Base-by-base conservation (phyloP, 805 yeast genomes). In the Metschnikowia lunata region DNA sequence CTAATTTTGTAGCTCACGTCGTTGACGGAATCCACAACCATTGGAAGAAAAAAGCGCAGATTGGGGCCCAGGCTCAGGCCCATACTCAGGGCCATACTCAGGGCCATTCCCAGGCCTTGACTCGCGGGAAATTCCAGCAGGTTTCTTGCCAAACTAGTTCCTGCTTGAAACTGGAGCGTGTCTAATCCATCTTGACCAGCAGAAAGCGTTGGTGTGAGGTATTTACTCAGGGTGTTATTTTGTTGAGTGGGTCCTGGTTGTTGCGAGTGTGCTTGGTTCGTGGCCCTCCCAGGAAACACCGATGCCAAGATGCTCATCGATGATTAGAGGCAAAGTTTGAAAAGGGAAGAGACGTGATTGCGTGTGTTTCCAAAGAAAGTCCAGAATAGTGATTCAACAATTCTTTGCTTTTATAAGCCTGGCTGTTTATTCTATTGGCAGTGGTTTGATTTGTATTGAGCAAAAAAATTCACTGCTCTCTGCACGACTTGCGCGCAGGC, bases 1-100 rank as follows among this genome's bases (percentile, higher is more conserved):
- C 63, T 67, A 48, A 73, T 64, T 54, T 69, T 70, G 53, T 71
- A 71, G 58, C 63, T 68, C 41, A 66, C 69, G 48, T 70, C 73
- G 42, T 64, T 69, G 40, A 59, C 65, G 8, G 67, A 49, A 40
- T 68, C 72, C 42, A 62, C 48, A 14, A 55, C 57, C 47, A 59
- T 46, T 5, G 72, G 72, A 34, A 65, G 71, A 33, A 62, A 55
- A 40, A 66, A 62, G 23, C 72, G 50, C 48, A 43, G 53, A 27
- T 47, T 40, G 48, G 61, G 62, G 8, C 60, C 49, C 34, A 48
- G 50, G 15, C 50, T 49, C 34, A 55, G 47, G 52, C 34, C 54
- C 57, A 14, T 31, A 15, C 30, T 62, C 62, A 8, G 18, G 10
- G 30, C 30, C 30, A 8, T 8, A 11, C 11, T 11, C 30, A 11